Evolutionary conservation across 495 filamentous ascomycete genomes (phyloP).

Genomic region (Penicillium pulvis): DNA sequence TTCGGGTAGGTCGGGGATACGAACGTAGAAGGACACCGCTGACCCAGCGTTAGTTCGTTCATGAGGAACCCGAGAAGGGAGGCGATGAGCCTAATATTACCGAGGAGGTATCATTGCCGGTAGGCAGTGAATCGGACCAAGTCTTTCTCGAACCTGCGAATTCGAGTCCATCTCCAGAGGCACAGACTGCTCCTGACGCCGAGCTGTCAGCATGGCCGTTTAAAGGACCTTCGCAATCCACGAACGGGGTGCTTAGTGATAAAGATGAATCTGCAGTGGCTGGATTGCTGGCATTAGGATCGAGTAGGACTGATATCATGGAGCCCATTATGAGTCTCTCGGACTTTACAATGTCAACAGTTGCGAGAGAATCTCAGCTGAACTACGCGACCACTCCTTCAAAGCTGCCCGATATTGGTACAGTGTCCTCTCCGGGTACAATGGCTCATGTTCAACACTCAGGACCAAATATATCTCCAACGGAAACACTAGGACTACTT

Average conservation of each 20-base stretch:
- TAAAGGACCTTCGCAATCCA: not conserved
- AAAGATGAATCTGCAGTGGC: conserved; percentile 38
- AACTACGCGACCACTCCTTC: conserved; percentile 5
- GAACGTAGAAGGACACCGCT: not conserved
- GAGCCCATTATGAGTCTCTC: conserved; percentile 11
- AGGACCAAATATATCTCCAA: conserved; percentile 12
- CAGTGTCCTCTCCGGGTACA: not conserved
- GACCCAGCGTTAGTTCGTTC: conserved; percentile 29
- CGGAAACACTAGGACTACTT: conserved; percentile 28
- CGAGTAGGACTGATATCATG: conserved; percentile 13
- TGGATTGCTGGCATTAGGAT: conserved; percentile 37
- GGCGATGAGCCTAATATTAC: not conserved
- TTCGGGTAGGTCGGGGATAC: conserved; percentile 18
- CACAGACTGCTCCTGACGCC: too few species aligned
- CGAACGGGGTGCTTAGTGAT: conserved; percentile 19
- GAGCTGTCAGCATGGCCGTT: not conserved
- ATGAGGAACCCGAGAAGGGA: conserved; percentile 20
- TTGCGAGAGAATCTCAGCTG: not conserved
- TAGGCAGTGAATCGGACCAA: not conserved
- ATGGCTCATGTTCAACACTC: not conserved
- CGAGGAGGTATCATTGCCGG: not conserved
- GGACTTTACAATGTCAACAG: conserved; percentile 16
- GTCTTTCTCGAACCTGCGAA: not conserved
- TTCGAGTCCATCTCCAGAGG: not conserved
- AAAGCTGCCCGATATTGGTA: not conserved